These are phyloP conservation scores for Colletotrichum somersetense DNA, from an alignment of 2,329 filamentous ascomycete species.

Conservation along the genomic window DNA sequence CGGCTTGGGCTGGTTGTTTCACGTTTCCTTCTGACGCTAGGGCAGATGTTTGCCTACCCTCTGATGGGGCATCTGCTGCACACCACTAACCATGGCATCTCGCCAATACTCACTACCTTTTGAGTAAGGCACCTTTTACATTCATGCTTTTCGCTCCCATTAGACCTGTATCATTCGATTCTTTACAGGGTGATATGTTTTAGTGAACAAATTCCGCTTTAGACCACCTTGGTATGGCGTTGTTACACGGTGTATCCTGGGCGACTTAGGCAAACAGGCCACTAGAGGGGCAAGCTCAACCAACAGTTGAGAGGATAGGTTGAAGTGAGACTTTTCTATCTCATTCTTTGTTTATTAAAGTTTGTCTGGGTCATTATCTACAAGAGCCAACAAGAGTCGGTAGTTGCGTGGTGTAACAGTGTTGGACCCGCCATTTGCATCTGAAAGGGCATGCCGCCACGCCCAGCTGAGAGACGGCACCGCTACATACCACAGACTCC, in stretches of 20 bases:
- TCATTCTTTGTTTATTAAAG: no score
- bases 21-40: not conserved
- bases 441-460: not conserved
- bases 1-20: not conserved
- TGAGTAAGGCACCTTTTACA: not conserved
- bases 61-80: not conserved
- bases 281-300: not conserved
- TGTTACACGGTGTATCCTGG: not conserved
- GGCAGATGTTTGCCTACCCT: not conserved
- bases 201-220: not conserved
- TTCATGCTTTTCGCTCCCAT: not conserved
- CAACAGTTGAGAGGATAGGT: not conserved
- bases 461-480: not conserved
- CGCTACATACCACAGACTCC: not conserved
- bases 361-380: not conserved
- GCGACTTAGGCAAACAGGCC: not conserved
- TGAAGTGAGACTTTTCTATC: not conserved
- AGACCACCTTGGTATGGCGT: not conserved
- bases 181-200: not conserved
- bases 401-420: not conserved
- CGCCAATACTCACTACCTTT: no score
- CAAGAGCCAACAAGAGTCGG: conserved; percentile 8
- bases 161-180: not conserved
- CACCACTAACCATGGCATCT: not conserved
- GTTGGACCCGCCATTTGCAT: not conserved